These are phyloP conservation scores for Amanita jacksonii DNA, from an alignment of 768 basidiomycete species.

Conservation along the genomic window DNA sequence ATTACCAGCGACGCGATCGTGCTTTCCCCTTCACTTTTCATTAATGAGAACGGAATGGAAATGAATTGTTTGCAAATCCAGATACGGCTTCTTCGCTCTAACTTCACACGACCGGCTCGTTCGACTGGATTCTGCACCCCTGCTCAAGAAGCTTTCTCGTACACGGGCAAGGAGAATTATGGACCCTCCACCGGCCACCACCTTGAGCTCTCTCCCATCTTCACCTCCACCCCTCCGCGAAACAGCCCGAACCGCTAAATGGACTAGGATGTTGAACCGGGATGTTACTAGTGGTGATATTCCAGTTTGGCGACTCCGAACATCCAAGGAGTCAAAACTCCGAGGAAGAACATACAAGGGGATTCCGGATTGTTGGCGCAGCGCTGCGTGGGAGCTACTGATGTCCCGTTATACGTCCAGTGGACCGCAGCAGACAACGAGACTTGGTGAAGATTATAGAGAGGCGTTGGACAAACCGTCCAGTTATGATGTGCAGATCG, in stretches of 20 bases:
- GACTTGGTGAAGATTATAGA: constrained; percentile 41
- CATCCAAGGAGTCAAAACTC: constrained; percentile 58
- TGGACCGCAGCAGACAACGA: constrained; percentile 33
- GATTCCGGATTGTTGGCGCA: constrained; percentile 92
- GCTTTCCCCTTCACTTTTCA: too few relatives aligned
- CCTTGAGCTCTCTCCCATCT: constrained; percentile 39
- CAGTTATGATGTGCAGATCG: constrained; percentile 91
- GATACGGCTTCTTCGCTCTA: constrained; percentile 86
- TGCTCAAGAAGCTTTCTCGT: constrained; percentile 46
- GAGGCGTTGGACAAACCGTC: constrained; percentile 72
- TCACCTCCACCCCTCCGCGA: constrained; percentile 52
- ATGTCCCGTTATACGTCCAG: constrained; percentile 45
- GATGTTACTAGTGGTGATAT: constrained; percentile 77
- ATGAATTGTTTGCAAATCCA: constrained; percentile 20
- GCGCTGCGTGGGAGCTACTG: constrained; percentile 84
- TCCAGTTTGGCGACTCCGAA: constrained; percentile 58
- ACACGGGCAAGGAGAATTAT: constrained; percentile 36
- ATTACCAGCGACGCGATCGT: constrained; percentile 1
- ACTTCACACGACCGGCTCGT: constrained; percentile 82
- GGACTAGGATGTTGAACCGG: constrained; percentile 84
- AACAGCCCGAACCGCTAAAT: constrained; percentile 72
- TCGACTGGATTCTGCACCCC: constrained; percentile 52
- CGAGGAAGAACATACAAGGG: constrained; percentile 85
- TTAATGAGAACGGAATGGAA: constrained; percentile 8
- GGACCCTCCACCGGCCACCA: constrained; percentile 35